These are phyloP conservation scores for Hebeloma cylindrosporum DNA, from an alignment of 768 basidiomycete genomes.

Conservation along the genomic window DNA sequence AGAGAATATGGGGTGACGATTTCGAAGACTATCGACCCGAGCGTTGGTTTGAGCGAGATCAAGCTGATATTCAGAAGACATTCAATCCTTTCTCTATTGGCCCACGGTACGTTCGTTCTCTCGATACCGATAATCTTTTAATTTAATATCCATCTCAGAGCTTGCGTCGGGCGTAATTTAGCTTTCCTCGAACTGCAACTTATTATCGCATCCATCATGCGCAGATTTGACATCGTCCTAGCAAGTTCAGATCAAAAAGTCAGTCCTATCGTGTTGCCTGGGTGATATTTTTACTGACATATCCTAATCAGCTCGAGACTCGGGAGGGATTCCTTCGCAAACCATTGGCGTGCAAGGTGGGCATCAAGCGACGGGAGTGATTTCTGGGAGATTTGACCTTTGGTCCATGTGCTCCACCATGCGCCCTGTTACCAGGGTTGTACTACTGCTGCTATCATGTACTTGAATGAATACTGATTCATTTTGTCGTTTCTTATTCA, in stretches of 20 bases:
- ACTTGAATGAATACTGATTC: no score
- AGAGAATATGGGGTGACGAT: conserved; percentile 75
- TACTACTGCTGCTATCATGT: no score
- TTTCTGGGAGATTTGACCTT: conserved; percentile 19
- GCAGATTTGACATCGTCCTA: conserved; percentile 73
- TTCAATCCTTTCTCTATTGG: conserved; percentile 89
- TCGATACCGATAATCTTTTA: not conserved
- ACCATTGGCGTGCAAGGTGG: conserved; percentile 70
- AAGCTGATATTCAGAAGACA: conserved; percentile 58
- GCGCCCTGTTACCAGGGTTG: no score
- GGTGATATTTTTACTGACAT: not conserved
- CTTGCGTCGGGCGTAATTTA: conserved; percentile 83
- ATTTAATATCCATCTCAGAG: conserved; percentile 39
- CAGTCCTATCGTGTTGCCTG: conserved; percentile 22
- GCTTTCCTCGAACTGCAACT: conserved; percentile 78
- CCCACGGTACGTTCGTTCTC: conserved; percentile 52
- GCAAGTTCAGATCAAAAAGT: conserved; percentile 58
- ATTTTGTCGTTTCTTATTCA: no score
- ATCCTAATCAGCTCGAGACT: conserved; percentile 54
- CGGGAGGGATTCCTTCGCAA: conserved; percentile 89
- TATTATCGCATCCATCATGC: conserved; percentile 78
- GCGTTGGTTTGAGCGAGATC: conserved; percentile 77
- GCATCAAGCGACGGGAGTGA: conserved; percentile 70
- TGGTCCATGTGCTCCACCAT: no score
- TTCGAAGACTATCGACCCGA: conserved; percentile 75